These are phyloP conservation scores for Lycium barbarum DNA, from an alignment of 257 asterid genomes.

Conservation along the genomic window DNA sequence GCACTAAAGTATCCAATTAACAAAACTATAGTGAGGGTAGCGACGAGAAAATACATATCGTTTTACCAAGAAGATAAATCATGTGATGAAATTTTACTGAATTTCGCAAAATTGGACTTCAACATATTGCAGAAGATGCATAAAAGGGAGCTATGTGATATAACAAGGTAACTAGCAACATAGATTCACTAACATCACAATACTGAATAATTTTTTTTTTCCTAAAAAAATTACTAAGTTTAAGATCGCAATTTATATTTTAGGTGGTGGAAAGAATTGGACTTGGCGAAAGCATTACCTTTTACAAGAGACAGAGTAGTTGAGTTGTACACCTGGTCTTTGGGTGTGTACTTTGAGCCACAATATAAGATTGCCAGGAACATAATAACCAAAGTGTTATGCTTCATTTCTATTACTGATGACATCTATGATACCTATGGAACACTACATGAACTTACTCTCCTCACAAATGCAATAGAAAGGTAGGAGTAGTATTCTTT, in stretches of 20 bases:
- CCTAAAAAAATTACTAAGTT: no score
- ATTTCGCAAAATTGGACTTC: conserved; percentile 46
- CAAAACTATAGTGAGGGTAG: conserved; percentile 36
- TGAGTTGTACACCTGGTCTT: conserved; percentile 50
- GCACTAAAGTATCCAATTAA: conserved; percentile 38
- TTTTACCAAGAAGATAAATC: conserved; percentile 21
- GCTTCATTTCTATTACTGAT: conserved; percentile 10
- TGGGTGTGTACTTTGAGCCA: conserved; percentile 51
- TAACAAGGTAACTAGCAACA: conserved; percentile 29
- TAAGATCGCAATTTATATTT: no score
- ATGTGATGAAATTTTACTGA: background rate
- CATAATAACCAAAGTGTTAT: background rate
- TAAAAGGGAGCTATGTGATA: conserved; percentile 37
- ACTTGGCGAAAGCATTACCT: conserved; percentile 26
- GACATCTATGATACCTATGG: conserved; percentile 18
- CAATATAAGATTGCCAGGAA: conserved; percentile 23
- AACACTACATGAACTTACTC: background rate
- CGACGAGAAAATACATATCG: conserved; percentile 31
- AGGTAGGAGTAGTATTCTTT: background rate
- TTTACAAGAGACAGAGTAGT: conserved; percentile 53
- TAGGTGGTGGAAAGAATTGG: conserved; percentile 49
- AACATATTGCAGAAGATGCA: conserved; percentile 37
- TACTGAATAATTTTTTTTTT: no score
- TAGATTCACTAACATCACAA: no score
- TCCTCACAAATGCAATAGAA: conserved; percentile 16